Percentiles rank a stretch among this genome's conserved stretches.
Evolutionary conservation across 2,329 filamentous ascomycete genomes (phyloP).

Genomic region (Ceratocystis lukuohia): DNA sequence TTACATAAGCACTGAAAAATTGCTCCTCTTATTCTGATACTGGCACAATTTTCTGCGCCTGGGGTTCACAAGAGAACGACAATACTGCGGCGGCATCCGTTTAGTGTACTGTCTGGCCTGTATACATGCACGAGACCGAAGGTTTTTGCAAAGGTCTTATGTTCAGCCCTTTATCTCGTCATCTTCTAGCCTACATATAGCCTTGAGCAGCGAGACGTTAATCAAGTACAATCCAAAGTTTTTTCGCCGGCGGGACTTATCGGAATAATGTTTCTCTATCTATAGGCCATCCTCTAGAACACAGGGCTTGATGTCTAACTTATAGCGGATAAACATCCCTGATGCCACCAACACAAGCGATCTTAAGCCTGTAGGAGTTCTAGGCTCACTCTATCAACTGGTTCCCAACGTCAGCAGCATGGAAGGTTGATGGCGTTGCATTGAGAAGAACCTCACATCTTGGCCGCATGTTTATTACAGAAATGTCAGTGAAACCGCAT

Average conservation of each 20-base stretch:
- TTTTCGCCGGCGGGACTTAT: not conserved
- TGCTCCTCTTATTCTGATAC: not conserved
- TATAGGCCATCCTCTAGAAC: not conserved
- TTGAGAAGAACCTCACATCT: slow-evolving; percentile 1
- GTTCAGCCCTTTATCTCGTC: no score
- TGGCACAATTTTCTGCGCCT: slow-evolving; percentile 5
- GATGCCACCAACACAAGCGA: not conserved
- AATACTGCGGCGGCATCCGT: no score
- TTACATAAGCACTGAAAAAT: slow-evolving; percentile 3
- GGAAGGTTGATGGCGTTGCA: not conserved
- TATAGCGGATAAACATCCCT: not conserved
- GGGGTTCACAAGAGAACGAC: not conserved
- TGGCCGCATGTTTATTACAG: not conserved
- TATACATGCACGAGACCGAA: no score
- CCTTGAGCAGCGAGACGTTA: no score
- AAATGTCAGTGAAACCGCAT: not conserved
- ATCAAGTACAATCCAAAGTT: not conserved
- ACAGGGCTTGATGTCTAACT: not conserved
- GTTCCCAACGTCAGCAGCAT: not conserved
- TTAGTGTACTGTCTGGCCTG: no score
- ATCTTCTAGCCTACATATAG: no score
- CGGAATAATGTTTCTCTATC: not conserved
- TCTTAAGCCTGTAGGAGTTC: not conserved
- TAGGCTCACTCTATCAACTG: not conserved
- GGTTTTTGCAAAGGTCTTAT: no score